phyloP scores from a whole-genome alignment of 495 filamentous ascomycete genomes.

The Penicillium silybi region DNA sequence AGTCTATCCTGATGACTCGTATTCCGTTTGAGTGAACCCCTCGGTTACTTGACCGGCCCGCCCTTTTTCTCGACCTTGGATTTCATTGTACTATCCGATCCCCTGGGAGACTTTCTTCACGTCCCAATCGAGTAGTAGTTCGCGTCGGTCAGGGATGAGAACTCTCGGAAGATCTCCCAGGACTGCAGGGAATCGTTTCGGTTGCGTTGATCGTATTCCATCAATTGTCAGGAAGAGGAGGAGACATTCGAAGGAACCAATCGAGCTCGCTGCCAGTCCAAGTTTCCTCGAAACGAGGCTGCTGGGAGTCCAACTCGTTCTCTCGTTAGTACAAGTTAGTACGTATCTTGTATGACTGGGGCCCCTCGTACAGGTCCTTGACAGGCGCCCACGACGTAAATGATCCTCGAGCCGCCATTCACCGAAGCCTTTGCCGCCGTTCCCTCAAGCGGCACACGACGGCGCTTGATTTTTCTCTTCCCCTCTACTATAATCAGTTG shows the following conservation, averaged over 20 bases:
- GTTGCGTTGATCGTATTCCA: not conserved
- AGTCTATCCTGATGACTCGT: conserved; percentile 20
- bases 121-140: conserved; percentile 9
- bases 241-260: not conserved
- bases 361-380: conserved; percentile 23
- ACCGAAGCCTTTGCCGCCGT: conserved; percentile 17
- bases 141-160: conserved; percentile 3
- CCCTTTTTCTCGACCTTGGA: conserved; percentile 11
- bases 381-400: conserved; percentile 27
- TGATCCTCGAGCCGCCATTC: conserved; percentile 28
- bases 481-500: conserved; percentile 13
- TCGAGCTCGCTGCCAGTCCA: not conserved
- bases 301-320: conserved; percentile 1
- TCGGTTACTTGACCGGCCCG: conserved; percentile 21
- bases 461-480: conserved; percentile 11
- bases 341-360: conserved; percentile 25
- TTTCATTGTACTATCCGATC: conserved; percentile 4
- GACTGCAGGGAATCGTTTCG: not conserved
- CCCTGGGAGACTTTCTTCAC: not conserved
- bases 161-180: not conserved
- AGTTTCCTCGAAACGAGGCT: not conserved
- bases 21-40: conserved; percentile 15
- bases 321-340: conserved; percentile 31
- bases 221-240: not conserved
- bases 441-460: conserved; percentile 14